These are phyloP conservation scores for Maudiozyma bulderi DNA, from an alignment of 805 yeast genomes.

Conservation along the genomic window DNA sequence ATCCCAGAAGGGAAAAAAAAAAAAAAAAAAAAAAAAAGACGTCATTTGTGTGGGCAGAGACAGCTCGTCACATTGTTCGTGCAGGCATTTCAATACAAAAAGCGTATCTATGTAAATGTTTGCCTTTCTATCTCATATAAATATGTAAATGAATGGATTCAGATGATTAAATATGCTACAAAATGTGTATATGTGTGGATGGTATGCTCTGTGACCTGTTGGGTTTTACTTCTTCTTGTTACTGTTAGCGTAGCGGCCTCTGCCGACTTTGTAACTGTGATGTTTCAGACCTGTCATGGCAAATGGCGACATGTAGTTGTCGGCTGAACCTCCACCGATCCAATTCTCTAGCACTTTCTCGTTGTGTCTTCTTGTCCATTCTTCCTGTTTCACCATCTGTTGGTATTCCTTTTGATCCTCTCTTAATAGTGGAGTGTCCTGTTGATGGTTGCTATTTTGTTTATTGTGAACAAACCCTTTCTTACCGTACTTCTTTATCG, in stretches of 20 bases:
- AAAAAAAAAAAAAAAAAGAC: no score
- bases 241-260: conserved; percentile 73
- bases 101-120: no score
- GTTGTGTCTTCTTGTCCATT: conserved; percentile 77
- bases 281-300: conserved; percentile 49
- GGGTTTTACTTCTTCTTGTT: conserved; percentile 30
- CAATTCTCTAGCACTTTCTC: conserved; percentile 81
- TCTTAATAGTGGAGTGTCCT: conserved; percentile 43
- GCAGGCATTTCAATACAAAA: no score
- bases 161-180: no score
- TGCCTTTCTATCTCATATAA: no score
- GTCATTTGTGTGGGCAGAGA: no score
- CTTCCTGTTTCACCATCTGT: conserved; percentile 77
- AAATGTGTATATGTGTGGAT: no score
- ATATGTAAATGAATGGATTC: no score
- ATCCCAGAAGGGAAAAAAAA: no score
- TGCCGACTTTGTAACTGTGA: conserved; percentile 72
- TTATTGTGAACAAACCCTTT: conserved; percentile 72
- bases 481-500: conserved; percentile 63
- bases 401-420: conserved; percentile 94
- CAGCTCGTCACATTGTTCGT: no score
- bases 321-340: conserved; percentile 81
- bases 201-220: no score
- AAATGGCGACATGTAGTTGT: conserved; percentile 83
- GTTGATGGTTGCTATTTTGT: conserved; percentile 31